Evolutionary conservation across 2,329 filamentous ascomycete species (phyloP), one percentile per base, ranked within the genome.

Genomic region (Pezizomycotina sp.): DNA sequence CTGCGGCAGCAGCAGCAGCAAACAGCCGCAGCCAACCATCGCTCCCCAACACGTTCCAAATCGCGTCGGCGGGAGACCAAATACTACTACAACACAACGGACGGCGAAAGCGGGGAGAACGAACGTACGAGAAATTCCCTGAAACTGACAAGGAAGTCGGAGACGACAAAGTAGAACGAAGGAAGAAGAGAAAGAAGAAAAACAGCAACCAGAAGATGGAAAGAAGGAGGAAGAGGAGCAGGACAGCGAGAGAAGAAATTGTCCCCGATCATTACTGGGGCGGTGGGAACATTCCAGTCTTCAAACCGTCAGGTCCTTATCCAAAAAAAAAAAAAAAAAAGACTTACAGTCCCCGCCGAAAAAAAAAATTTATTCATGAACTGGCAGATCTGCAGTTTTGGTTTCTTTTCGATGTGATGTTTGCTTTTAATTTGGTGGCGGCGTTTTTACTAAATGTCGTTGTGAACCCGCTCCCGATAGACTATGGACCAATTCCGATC

Each of bases 401-500:
- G 22, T 24, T 24, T 24, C 8, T 24, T 24, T 7, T 7, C 7
- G 22, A 8, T 24, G 8, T 24, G 8, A 12, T 24, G 7, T 12
- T 24, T 12, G 22, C 22, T 24, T 24, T 24, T 7, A 12, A 12
- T 24, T 24, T 24, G n/a, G n/a, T 24, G 22, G 22, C 22, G 22
- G 22, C 12, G 22, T 12, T 7, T 24, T 24, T 7, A 12, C 22
- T 24, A 24, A 24, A 7, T 8, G 7, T 7, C 22, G 7, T 24
- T 24, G 12, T 24, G 8, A 24, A 8, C 22, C 22, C 22, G 22
- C 7, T 24, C 15, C 34, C 31, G 36, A 43, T 48, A 74, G 58
- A 86, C 77, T 41, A 92, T 93, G 81, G 69, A 77, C 45, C 83
- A 98, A 60, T 95, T 95, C 61, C 74, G 74, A 53, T 81, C 89